Conservation (phyloP, 345 rosid genomes). For the Populus simonii region DNA sequence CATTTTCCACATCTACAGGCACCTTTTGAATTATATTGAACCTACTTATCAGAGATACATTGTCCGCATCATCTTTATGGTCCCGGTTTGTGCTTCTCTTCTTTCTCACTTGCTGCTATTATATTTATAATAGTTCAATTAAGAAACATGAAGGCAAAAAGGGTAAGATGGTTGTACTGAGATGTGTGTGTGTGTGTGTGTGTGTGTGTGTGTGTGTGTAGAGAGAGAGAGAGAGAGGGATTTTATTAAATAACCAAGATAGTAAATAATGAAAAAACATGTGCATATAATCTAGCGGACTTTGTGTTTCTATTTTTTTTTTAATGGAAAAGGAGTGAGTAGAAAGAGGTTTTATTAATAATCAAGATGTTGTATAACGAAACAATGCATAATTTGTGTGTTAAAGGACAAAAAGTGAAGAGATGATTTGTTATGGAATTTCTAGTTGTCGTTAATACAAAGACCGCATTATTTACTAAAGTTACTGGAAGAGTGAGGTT, state of each 20-base stretch:
- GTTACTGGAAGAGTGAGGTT: too few relatives aligned
- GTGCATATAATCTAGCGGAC: background rate
- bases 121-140: background rate
- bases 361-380: background rate
- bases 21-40: slow-evolving; percentile 82
- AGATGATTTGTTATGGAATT: too few relatives aligned
- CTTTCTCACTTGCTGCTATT: background rate
- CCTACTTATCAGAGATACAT: slow-evolving; percentile 94
- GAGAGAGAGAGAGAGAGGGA: background rate
- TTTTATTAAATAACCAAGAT: background rate
- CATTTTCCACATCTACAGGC: slow-evolving; percentile 73
- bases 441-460: too few relatives aligned
- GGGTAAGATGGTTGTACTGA: background rate
- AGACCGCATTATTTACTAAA: too few relatives aligned
- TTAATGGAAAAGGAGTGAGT: background rate
- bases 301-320: background rate
- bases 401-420: too few relatives aligned
- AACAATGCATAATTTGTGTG: too few relatives aligned
- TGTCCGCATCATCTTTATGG: slow-evolving; percentile 95
- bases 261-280: background rate
- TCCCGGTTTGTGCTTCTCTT: slow-evolving; percentile 58
- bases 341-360: background rate
- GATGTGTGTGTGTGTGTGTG: too few relatives aligned
- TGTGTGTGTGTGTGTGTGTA: too few relatives aligned
- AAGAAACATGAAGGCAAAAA: background rate